Percentiles rank a stretch among this genome's conserved stretches.
These are phyloP conservation scores for Hypoxylon sp. DNA, from an alignment of 2,329 filamentous ascomycete species.

Conservation along the genomic window DNA sequence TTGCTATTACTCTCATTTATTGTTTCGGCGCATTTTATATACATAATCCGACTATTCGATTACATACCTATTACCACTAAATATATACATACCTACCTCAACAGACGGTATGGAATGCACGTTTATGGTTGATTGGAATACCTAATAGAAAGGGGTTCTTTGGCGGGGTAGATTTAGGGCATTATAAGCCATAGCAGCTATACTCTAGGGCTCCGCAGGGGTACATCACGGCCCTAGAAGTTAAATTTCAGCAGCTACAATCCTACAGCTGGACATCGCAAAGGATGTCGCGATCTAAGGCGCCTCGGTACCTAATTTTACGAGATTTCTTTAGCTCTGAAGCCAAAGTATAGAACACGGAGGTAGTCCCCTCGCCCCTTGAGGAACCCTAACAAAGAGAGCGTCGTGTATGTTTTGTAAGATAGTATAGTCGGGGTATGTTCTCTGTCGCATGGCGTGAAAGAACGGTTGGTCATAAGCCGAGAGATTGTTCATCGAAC, in stretches of 20 bases:
- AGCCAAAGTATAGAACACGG: too few species aligned
- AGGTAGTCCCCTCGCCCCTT: too few species aligned
- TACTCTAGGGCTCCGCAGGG: background rate
- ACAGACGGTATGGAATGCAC: background rate
- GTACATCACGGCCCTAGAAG: background rate
- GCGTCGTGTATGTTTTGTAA: too few species aligned
- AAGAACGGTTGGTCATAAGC: too few species aligned
- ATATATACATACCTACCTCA: background rate
- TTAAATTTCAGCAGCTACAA: background rate
- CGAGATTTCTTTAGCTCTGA: too few species aligned
- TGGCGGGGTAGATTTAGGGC: background rate
- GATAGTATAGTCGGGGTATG: too few species aligned
- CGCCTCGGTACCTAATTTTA: too few species aligned
- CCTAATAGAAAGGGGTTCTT: background rate
- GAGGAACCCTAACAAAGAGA: too few species aligned
- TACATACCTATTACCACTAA: background rate
- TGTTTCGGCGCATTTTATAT: background rate
- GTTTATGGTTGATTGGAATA: background rate
- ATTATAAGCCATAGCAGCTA: background rate
- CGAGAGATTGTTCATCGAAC: too few species aligned
- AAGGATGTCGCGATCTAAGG: too few species aligned
- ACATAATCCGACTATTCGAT: background rate
- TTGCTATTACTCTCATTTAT: background rate
- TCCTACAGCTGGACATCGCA: too few species aligned
- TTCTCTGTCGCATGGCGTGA: too few species aligned